Percentiles rank a stretch among this genome's conserved stretches.
These are phyloP conservation scores for Suillus occidentalis DNA, from an alignment of 768 basidiomycete genomes.

Conservation along the genomic window DNA sequence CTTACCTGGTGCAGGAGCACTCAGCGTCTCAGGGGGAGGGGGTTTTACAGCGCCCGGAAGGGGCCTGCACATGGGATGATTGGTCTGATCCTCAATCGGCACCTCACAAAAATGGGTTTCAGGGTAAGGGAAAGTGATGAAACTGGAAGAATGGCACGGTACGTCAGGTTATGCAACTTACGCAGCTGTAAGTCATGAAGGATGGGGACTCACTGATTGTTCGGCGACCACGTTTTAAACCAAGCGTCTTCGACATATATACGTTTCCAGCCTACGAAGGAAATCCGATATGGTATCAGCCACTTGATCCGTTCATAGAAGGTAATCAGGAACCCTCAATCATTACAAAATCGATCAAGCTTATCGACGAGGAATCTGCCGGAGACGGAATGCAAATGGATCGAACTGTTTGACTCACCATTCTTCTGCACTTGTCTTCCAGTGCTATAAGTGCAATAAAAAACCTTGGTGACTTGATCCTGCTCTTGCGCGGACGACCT, in stretches of 20 bases:
- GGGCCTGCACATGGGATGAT: slow-evolving; percentile 41
- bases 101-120: slow-evolving; percentile 36
- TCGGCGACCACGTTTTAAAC: slow-evolving; percentile 35
- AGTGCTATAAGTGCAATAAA: slow-evolving; percentile 39
- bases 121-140: slow-evolving; percentile 43
- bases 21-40: slow-evolving; percentile 22
- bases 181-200: neutral
- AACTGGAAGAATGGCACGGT: slow-evolving; percentile 15
- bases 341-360: neutral
- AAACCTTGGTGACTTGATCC: slow-evolving; percentile 33
- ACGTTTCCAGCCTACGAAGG: slow-evolving; percentile 45
- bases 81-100: slow-evolving; percentile 40
- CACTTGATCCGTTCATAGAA: neutral
- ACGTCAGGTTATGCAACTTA: neutral
- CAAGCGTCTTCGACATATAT: slow-evolving; percentile 43
- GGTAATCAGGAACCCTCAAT: neutral
- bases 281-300: slow-evolving; percentile 4
- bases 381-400: neutral
- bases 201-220: slow-evolving; percentile 23
- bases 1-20: slow-evolving; percentile 34
- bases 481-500: slow-evolving; percentile 31
- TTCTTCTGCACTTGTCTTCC: slow-evolving; percentile 45
- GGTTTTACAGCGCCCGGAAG: slow-evolving; percentile 37
- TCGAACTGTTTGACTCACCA: slow-evolving; percentile 30
- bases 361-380: neutral